Conservation (phyloP, 176 grass and related monocot species). For the Aegilops umbellulata region DNA sequence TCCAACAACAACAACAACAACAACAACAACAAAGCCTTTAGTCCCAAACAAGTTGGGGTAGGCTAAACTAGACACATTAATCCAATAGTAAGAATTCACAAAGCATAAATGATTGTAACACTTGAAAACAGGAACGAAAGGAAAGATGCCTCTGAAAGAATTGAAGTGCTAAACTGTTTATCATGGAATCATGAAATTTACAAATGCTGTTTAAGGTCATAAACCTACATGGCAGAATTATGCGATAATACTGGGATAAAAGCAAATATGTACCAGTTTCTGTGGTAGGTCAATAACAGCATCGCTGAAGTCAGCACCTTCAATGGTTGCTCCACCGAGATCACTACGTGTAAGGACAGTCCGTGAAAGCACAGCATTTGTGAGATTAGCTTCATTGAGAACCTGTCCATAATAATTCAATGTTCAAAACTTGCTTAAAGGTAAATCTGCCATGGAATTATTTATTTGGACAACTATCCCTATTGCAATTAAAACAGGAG, state of each 20-base stretch:
- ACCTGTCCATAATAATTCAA: constrained; percentile 53
- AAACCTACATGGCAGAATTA: not conserved
- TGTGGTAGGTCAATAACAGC: constrained; percentile 85
- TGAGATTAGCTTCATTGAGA: constrained; percentile 95
- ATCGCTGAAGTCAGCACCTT: constrained; percentile 98
- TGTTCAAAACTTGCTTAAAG: constrained; percentile 27
- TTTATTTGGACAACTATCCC: constrained; percentile 18
- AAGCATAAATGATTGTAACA: not conserved
- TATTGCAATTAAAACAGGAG: constrained; percentile 12
- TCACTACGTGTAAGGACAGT: constrained; percentile 93
- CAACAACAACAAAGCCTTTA: too few relatives aligned
- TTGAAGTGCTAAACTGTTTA: not conserved
- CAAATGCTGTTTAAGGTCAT: not conserved
- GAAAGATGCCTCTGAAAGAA: not conserved
- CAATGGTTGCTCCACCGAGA: constrained; percentile 83
- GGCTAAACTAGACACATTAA: not conserved
- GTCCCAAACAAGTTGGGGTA: too few relatives aligned
- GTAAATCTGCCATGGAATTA: not conserved
- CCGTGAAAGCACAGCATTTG: constrained; percentile 83
- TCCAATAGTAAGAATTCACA: not conserved
- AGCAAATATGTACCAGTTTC: constrained; percentile 63
- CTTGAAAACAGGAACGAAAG: not conserved
- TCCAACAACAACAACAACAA: too few relatives aligned
- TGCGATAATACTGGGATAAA: not conserved
- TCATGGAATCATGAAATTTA: not conserved